Evolutionary conservation across 768 basidiomycete genomes (phyloP).

Genomic region (Suillus brevipes): DNA sequence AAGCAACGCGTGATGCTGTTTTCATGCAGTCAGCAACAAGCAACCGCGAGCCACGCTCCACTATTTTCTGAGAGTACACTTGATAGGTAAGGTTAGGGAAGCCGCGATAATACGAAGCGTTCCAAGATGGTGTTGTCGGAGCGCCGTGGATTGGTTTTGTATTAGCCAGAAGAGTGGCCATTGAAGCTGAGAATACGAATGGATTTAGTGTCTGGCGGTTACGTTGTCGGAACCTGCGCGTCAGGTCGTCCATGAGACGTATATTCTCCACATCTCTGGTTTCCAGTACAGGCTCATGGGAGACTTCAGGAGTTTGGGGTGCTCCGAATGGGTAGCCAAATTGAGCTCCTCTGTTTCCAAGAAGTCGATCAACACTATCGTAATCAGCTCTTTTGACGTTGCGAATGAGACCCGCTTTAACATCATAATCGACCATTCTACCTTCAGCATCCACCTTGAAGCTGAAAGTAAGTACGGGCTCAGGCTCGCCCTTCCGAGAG

Average conservation of each 20-base stretch:
- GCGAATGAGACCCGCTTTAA: slow-evolving; percentile 72
- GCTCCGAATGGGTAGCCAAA: slow-evolving; percentile 25
- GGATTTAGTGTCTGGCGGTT: slow-evolving; percentile 21
- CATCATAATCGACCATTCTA: slow-evolving; percentile 64
- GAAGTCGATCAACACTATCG: slow-evolving; percentile 55
- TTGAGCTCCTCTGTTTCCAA: slow-evolving; percentile 32
- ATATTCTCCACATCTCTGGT: slow-evolving; percentile 30
- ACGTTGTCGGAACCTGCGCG: slow-evolving; percentile 26
- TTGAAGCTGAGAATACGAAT: slow-evolving; percentile 28
- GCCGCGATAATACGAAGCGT: slow-evolving; percentile 40
- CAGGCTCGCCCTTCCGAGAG: slow-evolving; percentile 34
- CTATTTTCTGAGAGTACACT: slow-evolving; percentile 31
- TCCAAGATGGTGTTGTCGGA: slow-evolving; percentile 25
- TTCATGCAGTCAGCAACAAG: slow-evolving; percentile 85
- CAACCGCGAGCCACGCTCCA: slow-evolving; percentile 44
- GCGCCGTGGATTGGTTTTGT: slow-evolving; percentile 34
- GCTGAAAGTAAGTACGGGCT: slow-evolving; percentile 80
- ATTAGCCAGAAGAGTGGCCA: slow-evolving; percentile 28
- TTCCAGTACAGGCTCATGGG: slow-evolving; percentile 12
- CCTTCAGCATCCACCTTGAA: slow-evolving; percentile 61
- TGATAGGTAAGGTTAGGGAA: slow-evolving; percentile 53
- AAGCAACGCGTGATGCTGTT: slow-evolving; percentile 72
- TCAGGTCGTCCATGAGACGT: slow-evolving; percentile 30
- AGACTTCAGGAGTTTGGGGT: slow-evolving; percentile 1
- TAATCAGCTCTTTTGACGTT: slow-evolving; percentile 70